Percentiles rank a stretch among this genome's conserved stretches.
Evolutionary conservation across 108 stramenopile genomes (phyloP).

Genomic region (Mayamaea pseudoterrestris): DNA sequence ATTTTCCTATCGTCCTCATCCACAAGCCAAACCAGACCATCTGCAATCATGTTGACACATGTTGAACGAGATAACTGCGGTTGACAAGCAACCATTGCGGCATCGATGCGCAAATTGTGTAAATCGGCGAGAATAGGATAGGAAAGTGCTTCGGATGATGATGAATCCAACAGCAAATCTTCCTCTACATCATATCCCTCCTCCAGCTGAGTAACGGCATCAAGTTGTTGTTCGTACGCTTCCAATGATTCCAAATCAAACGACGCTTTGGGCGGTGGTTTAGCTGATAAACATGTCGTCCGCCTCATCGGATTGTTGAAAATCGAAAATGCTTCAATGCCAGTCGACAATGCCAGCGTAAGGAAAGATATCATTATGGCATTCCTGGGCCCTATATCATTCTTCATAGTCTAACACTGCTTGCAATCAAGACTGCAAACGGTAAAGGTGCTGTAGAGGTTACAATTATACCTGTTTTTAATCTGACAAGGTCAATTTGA

Average conservation of each 20-base stretch:
- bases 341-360: too few relatives aligned
- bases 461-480: too few relatives aligned
- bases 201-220: slow-evolving; percentile 10
- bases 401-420: too few relatives aligned
- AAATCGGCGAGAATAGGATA: slow-evolving; percentile 17
- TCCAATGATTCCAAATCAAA: slow-evolving; percentile 39
- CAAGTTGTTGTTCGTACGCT: slow-evolving; percentile 30
- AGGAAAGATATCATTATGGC: too few relatives aligned
- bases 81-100: slow-evolving; percentile 21
- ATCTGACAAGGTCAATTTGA: too few relatives aligned
- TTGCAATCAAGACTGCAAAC: too few relatives aligned
- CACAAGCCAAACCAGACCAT: slow-evolving; percentile 17
- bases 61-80: slow-evolving; percentile 31
- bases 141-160: neutral
- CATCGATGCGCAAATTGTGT: slow-evolving; percentile 38
- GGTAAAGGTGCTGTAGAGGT: too few relatives aligned
- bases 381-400: too few relatives aligned
- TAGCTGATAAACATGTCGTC: slow-evolving; percentile 12
- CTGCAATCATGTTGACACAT: slow-evolving; percentile 30
- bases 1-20: slow-evolving; percentile 3
- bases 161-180: neutral
- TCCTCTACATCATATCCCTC: too few relatives aligned
- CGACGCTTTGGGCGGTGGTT: slow-evolving; percentile 15
- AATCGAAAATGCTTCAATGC: too few relatives aligned
- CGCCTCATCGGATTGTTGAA: neutral